These are phyloP conservation scores for Aspergillus sclerotioniger DNA, from an alignment of 495 filamentous ascomycete species.

Conservation along the genomic window DNA sequence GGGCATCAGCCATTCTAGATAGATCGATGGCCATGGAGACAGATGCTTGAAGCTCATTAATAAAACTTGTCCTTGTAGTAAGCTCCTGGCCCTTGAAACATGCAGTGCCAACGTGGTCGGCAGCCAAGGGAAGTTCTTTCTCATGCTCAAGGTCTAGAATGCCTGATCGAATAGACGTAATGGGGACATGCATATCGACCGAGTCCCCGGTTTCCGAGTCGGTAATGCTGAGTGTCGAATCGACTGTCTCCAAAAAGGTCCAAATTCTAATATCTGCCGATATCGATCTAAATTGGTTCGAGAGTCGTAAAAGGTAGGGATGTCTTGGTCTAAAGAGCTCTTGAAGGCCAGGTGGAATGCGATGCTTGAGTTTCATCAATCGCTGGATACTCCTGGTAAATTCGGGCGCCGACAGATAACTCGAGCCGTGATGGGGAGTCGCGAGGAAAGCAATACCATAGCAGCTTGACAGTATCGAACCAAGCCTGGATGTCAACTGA, in stretches of 20 bases:
- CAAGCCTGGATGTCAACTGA: constrained; percentile 30
- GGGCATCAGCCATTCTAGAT: constrained; percentile 35
- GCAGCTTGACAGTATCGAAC: constrained; percentile 53
- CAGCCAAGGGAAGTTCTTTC: constrained; percentile 54
- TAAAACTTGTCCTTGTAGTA: constrained; percentile 47
- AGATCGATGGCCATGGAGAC: constrained; percentile 44
- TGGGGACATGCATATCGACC: constrained; percentile 50
- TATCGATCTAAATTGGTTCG: constrained; percentile 56
- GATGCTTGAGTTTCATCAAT: constrained; percentile 54
- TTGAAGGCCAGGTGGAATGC: constrained; percentile 49
- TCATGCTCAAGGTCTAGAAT: constrained; percentile 55
- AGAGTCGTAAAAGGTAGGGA: constrained; percentile 44
- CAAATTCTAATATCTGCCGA: constrained; percentile 64
- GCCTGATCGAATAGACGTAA: constrained; percentile 62
- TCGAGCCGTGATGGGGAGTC: constrained; percentile 64
- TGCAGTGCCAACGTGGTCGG: constrained; percentile 56
- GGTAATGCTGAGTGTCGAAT: constrained; percentile 53
- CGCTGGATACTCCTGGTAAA: constrained; percentile 53
- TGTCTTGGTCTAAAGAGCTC: constrained; percentile 52
- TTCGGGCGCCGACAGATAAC: constrained; percentile 58
- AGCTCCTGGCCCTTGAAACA: constrained; percentile 53
- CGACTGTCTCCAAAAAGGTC: constrained; percentile 64
- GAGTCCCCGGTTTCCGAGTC: constrained; percentile 31
- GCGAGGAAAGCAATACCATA: constrained; percentile 61
- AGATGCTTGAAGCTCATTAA: constrained; percentile 46